Evolutionary conservation across 345 rosid genomes (phyloP).

Genomic region (Gynandropsis gynandra): DNA sequence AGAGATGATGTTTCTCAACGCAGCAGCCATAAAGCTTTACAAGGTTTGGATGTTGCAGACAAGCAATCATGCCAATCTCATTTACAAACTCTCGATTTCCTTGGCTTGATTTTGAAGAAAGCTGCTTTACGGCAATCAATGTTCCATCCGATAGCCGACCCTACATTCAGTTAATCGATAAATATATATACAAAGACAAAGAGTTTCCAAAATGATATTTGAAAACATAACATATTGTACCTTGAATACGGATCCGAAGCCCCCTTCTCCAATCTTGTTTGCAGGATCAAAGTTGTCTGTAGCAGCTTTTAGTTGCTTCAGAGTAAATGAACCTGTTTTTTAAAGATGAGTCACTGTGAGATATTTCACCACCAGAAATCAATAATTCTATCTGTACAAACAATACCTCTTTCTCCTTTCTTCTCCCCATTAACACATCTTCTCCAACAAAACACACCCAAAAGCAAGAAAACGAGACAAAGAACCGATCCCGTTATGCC

Average conservation of each 20-base stretch:
- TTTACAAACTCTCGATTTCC: slow-evolving; percentile 9
- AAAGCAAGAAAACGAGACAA: slow-evolving; percentile 23
- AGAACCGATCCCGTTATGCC: slow-evolving; percentile 29
- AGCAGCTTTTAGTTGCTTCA: slow-evolving; percentile 22
- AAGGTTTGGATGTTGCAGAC: slow-evolving; percentile 32
- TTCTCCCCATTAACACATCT: neutral
- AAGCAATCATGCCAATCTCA: slow-evolving; percentile 34
- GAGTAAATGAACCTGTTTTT: slow-evolving; percentile 18
- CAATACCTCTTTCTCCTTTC: slow-evolving; percentile 14
- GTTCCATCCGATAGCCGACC: neutral
- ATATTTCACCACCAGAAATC: too few relatives aligned
- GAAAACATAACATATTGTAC: too few relatives aligned
- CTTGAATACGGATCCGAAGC: slow-evolving; percentile 26
- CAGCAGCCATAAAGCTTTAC: slow-evolving; percentile 32
- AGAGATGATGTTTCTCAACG: slow-evolving; percentile 24
- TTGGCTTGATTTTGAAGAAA: neutral
- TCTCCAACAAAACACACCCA: slow-evolving; percentile 34
- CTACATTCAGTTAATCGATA: too few relatives aligned
- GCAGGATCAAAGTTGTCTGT: slow-evolving; percentile 20
- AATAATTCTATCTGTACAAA: too few relatives aligned
- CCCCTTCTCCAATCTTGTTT: slow-evolving; percentile 32
- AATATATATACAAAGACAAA: too few relatives aligned
- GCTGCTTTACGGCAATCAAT: neutral
- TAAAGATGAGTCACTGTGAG: slow-evolving; percentile 9
- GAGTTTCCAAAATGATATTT: too few relatives aligned